These are phyloP conservation scores for Diaporthe citrichinensis DNA, from an alignment of 2,329 filamentous ascomycete genomes.

Conservation along the genomic window DNA sequence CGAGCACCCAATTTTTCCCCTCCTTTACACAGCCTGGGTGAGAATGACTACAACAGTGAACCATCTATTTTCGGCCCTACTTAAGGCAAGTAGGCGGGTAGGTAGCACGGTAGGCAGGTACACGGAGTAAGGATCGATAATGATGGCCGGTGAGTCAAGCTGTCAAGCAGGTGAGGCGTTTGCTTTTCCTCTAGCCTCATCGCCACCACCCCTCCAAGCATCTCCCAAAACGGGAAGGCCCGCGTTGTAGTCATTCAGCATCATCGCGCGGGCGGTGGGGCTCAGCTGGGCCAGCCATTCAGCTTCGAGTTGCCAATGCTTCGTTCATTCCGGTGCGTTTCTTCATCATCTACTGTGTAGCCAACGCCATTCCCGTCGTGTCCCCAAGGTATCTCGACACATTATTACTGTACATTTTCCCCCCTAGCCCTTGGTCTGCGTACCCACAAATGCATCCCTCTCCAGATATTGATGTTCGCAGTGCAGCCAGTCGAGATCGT, in stretches of 20 bases:
- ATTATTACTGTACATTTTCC: conserved; percentile 38
- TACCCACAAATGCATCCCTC: background rate
- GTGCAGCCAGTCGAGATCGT: background rate
- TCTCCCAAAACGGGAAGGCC: conserved; percentile 38
- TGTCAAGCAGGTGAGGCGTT: background rate
- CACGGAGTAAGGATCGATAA: conserved; percentile 20
- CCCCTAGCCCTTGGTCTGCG: background rate
- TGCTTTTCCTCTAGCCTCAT: background rate
- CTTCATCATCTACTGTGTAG: conserved; percentile 16
- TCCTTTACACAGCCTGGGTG: background rate
- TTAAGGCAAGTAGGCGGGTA: background rate
- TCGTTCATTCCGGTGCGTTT: conserved; percentile 20
- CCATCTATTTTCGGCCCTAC: background rate
- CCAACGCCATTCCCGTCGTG: conserved; percentile 19
- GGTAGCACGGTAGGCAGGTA: background rate
- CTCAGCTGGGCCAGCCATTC: background rate
- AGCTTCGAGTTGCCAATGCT: conserved; percentile 26
- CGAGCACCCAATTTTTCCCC: background rate
- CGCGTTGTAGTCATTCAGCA: conserved; percentile 41
- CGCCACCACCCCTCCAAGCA: conserved; percentile 25
- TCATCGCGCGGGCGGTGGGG: conserved; percentile 30
- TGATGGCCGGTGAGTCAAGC: conserved; percentile 37
- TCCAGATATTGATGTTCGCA: conserved; percentile 9
- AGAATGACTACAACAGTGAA: conserved; percentile 27
- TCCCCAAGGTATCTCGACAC: conserved; percentile 15